Conservation (phyloP, 768 basidiomycete species). For the Suillus subaureus region DNA sequence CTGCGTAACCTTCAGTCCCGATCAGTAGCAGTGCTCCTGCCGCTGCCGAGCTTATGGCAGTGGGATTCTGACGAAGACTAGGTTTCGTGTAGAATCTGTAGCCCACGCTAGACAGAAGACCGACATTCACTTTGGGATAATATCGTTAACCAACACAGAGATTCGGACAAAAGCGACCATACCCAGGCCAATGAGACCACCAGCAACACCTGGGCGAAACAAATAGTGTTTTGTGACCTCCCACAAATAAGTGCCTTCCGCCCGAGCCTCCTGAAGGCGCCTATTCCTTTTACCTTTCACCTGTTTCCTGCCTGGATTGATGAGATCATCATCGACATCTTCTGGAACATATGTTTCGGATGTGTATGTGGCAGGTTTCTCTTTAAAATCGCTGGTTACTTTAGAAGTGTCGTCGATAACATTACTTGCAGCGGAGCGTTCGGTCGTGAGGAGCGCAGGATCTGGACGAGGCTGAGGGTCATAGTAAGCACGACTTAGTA, state of each 20-base stretch:
- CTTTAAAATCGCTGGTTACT: constrained; percentile 53
- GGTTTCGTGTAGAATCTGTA: constrained; percentile 67
- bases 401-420: constrained; percentile 53
- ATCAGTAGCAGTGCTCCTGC: constrained; percentile 60
- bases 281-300: constrained; percentile 31
- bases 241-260: constrained; percentile 58
- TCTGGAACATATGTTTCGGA: constrained; percentile 22
- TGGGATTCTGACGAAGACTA: constrained; percentile 57
- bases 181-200: constrained; percentile 74
- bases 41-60: constrained; percentile 53
- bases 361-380: constrained; percentile 44
- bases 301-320: constrained; percentile 1
- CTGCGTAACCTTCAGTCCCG: constrained; percentile 61
- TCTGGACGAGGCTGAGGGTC: constrained; percentile 61
- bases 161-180: constrained; percentile 21
- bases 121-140: constrained; percentile 61
- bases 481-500: constrained; percentile 13
- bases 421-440: constrained; percentile 38
- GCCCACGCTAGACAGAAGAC: constrained; percentile 61
- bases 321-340: constrained; percentile 19
- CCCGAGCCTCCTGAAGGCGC: constrained; percentile 44
- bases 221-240: constrained; percentile 52
- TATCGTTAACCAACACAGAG: background rate
- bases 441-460: constrained; percentile 60
- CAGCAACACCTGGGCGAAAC: constrained; percentile 67